Evolutionary conservation across 2,329 filamentous ascomycete species (phyloP).

Genomic region (Microsporum ferrugineum): DNA sequence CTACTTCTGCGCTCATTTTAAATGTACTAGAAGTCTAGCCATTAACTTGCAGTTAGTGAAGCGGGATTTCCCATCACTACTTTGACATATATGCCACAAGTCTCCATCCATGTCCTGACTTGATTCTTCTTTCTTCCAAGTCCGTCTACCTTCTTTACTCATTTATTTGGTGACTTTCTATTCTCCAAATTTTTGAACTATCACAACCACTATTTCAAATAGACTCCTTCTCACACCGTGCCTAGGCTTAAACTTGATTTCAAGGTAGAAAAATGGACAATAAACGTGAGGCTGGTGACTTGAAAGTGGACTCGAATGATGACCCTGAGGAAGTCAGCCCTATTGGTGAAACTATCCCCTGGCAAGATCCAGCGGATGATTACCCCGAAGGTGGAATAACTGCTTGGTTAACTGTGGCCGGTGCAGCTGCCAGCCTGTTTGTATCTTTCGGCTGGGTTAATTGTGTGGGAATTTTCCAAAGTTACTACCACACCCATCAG

Average conservation of each 20-base stretch:
- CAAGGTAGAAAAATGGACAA: background rate
- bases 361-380: background rate
- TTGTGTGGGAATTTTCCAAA: slow-evolving; percentile 45
- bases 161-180: background rate
- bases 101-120: background rate
- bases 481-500: slow-evolving; percentile 45
- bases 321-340: background rate
- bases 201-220: background rate
- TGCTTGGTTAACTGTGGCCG: slow-evolving; percentile 38
- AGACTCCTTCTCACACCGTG: background rate
- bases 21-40: background rate
- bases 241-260: background rate
- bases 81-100: background rate
- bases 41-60: background rate
- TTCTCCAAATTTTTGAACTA: background rate
- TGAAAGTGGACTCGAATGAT: background rate
- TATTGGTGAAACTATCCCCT: background rate
- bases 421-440: slow-evolving; percentile 38
- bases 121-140: background rate
- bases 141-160: background rate
- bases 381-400: background rate
- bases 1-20: background rate
- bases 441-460: slow-evolving; percentile 43
- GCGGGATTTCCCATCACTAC: background rate
- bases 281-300: background rate